A percentile compares a stretch with the other conserved stretches of the same genome.
Evolutionary conservation across 306 rosid species (phyloP).

Genomic region (Cicer judaicum): DNA sequence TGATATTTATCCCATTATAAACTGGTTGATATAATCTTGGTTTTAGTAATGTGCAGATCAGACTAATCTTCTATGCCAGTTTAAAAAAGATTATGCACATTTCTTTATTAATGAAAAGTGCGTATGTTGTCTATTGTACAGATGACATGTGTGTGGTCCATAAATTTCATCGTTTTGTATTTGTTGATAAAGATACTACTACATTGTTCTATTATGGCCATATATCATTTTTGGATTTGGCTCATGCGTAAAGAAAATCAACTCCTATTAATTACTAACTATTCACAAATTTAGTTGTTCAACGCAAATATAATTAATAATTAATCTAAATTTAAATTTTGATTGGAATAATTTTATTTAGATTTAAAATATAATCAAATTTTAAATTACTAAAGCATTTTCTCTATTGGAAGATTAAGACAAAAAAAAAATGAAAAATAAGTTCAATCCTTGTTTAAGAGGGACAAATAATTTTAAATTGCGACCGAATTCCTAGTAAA

Average conservation of each 20-base stretch:
- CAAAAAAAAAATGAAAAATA: too few species aligned
- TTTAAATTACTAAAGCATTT: too few species aligned
- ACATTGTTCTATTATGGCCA: background rate
- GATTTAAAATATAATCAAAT: too few species aligned
- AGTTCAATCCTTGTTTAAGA: too few species aligned
- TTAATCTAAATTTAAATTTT: too few species aligned
- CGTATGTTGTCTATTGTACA: background rate
- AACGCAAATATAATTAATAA: too few species aligned
- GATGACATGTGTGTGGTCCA: slow-evolving; percentile 45
- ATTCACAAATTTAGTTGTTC: too few species aligned
- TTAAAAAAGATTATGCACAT: slow-evolving; percentile 1
- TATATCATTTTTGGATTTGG: background rate
- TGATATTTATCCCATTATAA: slow-evolving; percentile 33
- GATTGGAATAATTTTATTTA: too few species aligned
- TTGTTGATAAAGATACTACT: background rate
- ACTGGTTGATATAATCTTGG: slow-evolving; percentile 11
- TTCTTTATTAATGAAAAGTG: background rate
- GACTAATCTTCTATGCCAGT: slow-evolving; percentile 14
- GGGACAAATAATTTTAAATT: too few species aligned
- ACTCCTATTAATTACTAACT: too few species aligned
- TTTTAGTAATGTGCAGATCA: slow-evolving; percentile 38
- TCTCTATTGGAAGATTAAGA: too few species aligned
- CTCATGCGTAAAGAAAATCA: background rate
- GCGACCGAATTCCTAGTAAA: too few species aligned
- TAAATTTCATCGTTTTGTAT: background rate